Base-by-base conservation (phyloP, 805 yeast species). In the Kazachstania viticola region DNA sequence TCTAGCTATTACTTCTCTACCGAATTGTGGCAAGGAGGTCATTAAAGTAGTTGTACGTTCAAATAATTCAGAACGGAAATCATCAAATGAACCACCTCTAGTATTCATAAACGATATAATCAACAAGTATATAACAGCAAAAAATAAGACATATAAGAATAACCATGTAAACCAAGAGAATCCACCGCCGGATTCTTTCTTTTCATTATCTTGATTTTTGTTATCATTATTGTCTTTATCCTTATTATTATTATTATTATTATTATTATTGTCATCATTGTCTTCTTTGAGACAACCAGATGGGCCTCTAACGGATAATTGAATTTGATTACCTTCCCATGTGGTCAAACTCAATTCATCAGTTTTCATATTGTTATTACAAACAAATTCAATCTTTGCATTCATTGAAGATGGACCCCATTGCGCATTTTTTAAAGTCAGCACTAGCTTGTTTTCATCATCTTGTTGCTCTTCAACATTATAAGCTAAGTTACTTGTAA, bases 91-190 rank as follows among this genome's bases (percentile, higher is more conserved):
- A 9, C 68, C 70, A 28, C 85, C 82, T 42, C 80, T 74, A 43
- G 79, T 73, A 44, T 73, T 73, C 54, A 77, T 73, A 54, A 82
- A 87, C 26, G 74, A 73, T 28, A 84, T 75, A 44, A 80, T 66
- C 28, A 70, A 69, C 21, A 88, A 56, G 13, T 82, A 81, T 41
- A 77, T 56, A 37, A 85, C 58, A 43, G 87, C 75, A 49, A 87
- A 82, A 8, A 84, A 48, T 76, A 88, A 18, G 2, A 51, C 55
- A 31, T 54, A 82, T 3, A 85, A 71, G 51, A 87, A 72, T 68
- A 87, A 72, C 32, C 94, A 91, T 77, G 88, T 75, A 26, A 36
- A 76, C 73, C 46, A 58, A 30, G 73, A 62, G 14, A 49, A 39
- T 9, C 52, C 45, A 13, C 49, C 44, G 19, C 52, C 52, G 30